Conservation (phyloP, 176 grass and related monocot genomes). For the Aechmea fasciata region DNA sequence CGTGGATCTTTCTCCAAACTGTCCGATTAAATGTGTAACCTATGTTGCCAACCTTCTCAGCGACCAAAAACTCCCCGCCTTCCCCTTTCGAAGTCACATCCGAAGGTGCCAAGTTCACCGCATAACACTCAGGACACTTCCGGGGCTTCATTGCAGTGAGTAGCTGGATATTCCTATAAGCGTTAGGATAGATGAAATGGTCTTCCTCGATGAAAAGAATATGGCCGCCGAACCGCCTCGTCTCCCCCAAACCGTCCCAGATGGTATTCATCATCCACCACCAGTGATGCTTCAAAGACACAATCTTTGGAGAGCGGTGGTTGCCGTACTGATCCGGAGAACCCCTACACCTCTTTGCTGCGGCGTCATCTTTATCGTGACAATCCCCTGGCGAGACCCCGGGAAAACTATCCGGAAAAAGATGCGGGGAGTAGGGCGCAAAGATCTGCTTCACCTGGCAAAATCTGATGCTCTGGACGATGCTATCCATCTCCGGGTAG, state of each 20-base stretch:
- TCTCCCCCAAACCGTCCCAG: conserved; percentile 88
- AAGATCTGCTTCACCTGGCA: conserved; percentile 99
- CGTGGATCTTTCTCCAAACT: conserved; percentile 90
- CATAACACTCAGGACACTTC: conserved; percentile 78
- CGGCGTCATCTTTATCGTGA: conserved; percentile 49
- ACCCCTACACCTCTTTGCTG: conserved; percentile 53
- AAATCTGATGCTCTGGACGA: conserved; percentile 57
- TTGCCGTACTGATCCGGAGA: conserved; percentile 79
- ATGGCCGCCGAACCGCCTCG: conserved; percentile 47
- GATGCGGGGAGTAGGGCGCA: conserved; percentile 79
- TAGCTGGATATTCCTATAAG: conserved; percentile 63
- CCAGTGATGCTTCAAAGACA: conserved; percentile 96
- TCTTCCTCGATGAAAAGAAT: conserved; percentile 97
- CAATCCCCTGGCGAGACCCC: conserved; percentile 64
- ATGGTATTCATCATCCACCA: conserved; percentile 99
- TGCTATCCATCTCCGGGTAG: conserved; percentile 82
- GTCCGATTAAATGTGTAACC: conserved; percentile 94
- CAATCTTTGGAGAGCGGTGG: conserved; percentile 72
- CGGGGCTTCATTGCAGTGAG: conserved; percentile 61
- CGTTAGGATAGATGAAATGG: conserved; percentile 87
- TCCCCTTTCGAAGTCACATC: conserved; percentile 78
- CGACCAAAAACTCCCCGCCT: conserved; percentile 62
- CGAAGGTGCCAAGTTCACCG: conserved; percentile 62
- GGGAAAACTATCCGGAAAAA: conserved; percentile 64
- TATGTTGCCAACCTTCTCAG: conserved; percentile 92